A percentile compares a stretch with the other conserved stretches of the same genome.
These are phyloP conservation scores for Cylindrotheca fusiformis DNA, from an alignment of 108 stramenopile genomes.

Conservation along the genomic window DNA sequence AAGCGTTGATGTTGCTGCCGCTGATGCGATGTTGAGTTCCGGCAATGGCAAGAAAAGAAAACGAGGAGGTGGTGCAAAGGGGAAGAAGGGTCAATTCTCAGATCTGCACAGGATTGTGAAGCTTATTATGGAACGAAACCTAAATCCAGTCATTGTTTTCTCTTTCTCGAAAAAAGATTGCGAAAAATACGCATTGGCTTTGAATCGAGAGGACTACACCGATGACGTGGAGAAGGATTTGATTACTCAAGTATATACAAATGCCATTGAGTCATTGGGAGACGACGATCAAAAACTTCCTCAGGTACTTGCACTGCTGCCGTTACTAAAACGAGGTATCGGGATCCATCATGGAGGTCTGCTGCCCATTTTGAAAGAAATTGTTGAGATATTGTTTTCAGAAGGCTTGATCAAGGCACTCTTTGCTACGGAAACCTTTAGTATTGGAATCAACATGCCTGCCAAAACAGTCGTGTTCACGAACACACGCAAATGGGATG, in stretches of 20 bases:
- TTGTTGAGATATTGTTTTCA: slow-evolving; percentile 98
- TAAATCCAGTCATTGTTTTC: slow-evolving; percentile 98
- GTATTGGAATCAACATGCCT: slow-evolving; percentile 98
- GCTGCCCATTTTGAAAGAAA: slow-evolving; percentile 98
- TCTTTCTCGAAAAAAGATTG: slow-evolving; percentile 98
- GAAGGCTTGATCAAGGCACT: slow-evolving; percentile 96
- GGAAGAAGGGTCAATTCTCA: slow-evolving; percentile 52
- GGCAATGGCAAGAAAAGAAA: slow-evolving; percentile 74
- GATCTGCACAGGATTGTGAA: slow-evolving; percentile 95
- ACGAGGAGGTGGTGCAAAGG: slow-evolving; percentile 41
- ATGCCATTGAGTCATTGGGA: slow-evolving; percentile 94
- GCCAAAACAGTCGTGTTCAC: slow-evolving; percentile 99
- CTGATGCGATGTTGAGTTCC: slow-evolving; percentile 65
- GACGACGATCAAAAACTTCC: slow-evolving; percentile 97
- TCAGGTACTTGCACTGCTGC: slow-evolving; percentile 92
- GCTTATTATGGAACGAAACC: slow-evolving; percentile 89
- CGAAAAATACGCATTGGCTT: slow-evolving; percentile 88
- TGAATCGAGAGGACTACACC: slow-evolving; percentile 92
- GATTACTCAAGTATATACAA: slow-evolving; percentile 91
- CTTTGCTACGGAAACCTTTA: slow-evolving; percentile 99
- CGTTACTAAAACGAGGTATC: slow-evolving; percentile 95
- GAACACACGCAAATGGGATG: slow-evolving; percentile 96
- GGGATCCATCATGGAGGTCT: slow-evolving; percentile 99
- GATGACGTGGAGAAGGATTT: slow-evolving; percentile 96
- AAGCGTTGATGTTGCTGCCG: slow-evolving; percentile 48